Percentiles rank a stretch among this genome's conserved stretches.
These are phyloP conservation scores for Gossypium gossypioides DNA, from an alignment of 441 rosid genomes.

Conservation along the genomic window DNA sequence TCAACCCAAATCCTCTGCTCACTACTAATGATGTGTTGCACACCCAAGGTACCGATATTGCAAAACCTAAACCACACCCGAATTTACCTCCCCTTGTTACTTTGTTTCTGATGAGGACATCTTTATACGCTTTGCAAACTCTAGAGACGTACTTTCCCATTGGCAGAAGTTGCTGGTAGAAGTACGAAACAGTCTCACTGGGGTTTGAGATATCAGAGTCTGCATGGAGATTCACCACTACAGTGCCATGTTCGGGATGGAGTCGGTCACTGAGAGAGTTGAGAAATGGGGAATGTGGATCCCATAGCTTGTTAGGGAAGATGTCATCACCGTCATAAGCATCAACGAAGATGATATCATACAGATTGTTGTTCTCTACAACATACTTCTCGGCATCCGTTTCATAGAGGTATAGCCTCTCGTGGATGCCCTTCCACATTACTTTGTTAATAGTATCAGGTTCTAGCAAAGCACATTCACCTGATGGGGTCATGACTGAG, in stretches of 20 bases:
- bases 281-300: conserved; percentile 55
- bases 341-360: conserved; percentile 74
- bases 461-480: conserved; percentile 32
- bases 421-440: conserved; percentile 76
- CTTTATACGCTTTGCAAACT: conserved; percentile 53
- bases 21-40: conserved; percentile 64
- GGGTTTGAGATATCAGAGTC: conserved; percentile 33
- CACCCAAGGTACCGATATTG: conserved; percentile 68
- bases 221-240: conserved; percentile 85
- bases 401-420: conserved; percentile 66
- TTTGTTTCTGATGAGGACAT: conserved; percentile 29
- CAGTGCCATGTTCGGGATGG: conserved; percentile 66
- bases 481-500: conserved; percentile 37
- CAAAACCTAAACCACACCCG: conserved; percentile 37
- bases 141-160: conserved; percentile 44
- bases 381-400: conserved; percentile 72
- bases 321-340: conserved; percentile 90
- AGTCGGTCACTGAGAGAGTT: conserved; percentile 42
- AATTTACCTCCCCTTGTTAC: not conserved
- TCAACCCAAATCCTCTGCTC: conserved; percentile 38
- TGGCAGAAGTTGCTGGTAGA: conserved; percentile 29
- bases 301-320: conserved; percentile 77
- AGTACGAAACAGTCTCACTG: conserved; percentile 22
- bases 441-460: conserved; percentile 41
- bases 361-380: conserved; percentile 27